phyloP scores from a whole-genome alignment of 176 grass and related monocot genomes.

The Dendrocalamus sinicus region DNA sequence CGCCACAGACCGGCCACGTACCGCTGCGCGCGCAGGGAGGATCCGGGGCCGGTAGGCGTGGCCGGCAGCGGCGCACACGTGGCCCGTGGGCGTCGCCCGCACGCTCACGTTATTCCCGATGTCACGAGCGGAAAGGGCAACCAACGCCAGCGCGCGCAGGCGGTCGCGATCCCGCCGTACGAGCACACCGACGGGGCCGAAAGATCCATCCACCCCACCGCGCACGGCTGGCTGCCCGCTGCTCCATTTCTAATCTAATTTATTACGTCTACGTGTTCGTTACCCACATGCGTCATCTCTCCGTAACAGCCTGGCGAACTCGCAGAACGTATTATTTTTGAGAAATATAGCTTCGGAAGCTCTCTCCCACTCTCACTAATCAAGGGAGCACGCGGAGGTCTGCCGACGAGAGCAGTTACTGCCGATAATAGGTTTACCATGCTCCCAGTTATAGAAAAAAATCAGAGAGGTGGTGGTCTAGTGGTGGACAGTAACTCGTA shows the following conservation, averaged over 20 bases:
- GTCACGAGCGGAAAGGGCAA: slow-evolving; percentile 51
- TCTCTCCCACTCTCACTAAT: no score
- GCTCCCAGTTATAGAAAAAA: no score
- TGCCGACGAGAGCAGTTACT: no score
- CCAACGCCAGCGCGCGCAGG: neutral
- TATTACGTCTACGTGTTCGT: neutral
- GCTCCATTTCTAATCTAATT: neutral
- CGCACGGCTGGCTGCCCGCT: neutral
- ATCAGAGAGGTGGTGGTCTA: no score
- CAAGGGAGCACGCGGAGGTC: no score
- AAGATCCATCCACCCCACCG: slow-evolving; percentile 46
- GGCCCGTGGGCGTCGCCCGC: slow-evolving; percentile 50
- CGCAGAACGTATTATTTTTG: neutral
- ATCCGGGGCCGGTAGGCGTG: slow-evolving; percentile 44
- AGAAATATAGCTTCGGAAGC: no score
- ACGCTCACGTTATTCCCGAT: slow-evolving; percentile 59
- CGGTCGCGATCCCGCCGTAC: slow-evolving; percentile 38
- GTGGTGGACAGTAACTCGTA: no score
- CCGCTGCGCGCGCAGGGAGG: neutral
- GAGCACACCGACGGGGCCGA: slow-evolving; percentile 42
- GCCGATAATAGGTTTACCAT: no score
- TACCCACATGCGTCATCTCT: slow-evolving; percentile 47
- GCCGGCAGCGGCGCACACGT: slow-evolving; percentile 61
- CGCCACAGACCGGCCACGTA: neutral
- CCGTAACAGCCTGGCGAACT: slow-evolving; percentile 25